Base-by-base conservation (phyloP, 2,329 filamentous ascomycete genomes). In the Capronia americana region DNA sequence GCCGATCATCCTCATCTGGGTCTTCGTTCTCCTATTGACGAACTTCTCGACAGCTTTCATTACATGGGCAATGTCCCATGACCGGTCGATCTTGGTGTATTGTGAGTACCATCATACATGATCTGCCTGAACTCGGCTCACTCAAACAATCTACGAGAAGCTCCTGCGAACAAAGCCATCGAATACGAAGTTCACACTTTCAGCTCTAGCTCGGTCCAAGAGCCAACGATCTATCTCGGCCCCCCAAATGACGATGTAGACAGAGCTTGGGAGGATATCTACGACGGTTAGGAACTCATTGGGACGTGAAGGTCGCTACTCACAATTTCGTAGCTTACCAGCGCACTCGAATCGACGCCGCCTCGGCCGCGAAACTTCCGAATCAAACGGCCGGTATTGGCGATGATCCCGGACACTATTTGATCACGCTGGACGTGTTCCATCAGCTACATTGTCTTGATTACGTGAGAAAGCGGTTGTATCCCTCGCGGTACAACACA, bases 401-500 rank as follows among this genome's bases (percentile, higher is more conserved):
- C 53, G 28, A 55, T n/a, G 26, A 55, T 32, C 53, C 53, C 32
- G 53, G 53, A n/a, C 53, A 55, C 28, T 55, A 55, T 2, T 55
- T 55, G 28, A 55, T 55, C 53, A 55, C 53, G 28, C 23, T 55
- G 4, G 53, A 55, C 28, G 53, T 55, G 26, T 55, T 55, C 28
- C 53, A 55, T 11, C 53, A 55, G 28, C 20, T 55, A 55, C 53
- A 55, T n/a, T 55, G 53, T 17, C 53, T 55, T 17, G 53, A 55
- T 20, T 55, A 14, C 8, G 53, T 55, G 24, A 55, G 53, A 32
- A 55, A 55, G 53, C 23, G 26, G 17, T 10, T 55, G 53, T 55
- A 55, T 32, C 53, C 53, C 8, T 55, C 53, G 7, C 23, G 53
- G 28, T 55, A 55, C 53, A 32, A 55, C 53, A 55, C 53, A 32